phyloP scores from a whole-genome alignment of 1,284 basidiomycete genomes.

The Malassezia yamatoensis region DNA sequence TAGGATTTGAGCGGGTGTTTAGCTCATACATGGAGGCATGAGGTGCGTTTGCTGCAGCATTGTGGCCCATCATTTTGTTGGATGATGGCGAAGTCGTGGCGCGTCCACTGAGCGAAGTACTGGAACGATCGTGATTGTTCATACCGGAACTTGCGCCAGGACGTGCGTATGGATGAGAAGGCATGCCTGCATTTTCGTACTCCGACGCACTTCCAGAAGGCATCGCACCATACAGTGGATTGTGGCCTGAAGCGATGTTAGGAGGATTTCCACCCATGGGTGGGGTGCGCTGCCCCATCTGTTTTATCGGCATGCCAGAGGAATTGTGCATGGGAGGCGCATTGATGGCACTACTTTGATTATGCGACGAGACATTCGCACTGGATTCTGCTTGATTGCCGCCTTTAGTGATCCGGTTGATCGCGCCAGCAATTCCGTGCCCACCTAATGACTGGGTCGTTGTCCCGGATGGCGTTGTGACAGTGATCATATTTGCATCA shows the following conservation, averaged over 20 bases:
- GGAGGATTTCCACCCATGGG: not conserved
- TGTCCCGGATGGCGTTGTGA: constrained; percentile 82
- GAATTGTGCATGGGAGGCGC: not conserved
- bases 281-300: not conserved
- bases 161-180: not conserved
- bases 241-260: not conserved
- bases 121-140: not conserved
- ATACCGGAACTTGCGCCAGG: not conserved
- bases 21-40: not conserved
- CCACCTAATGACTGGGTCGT: constrained; percentile 54
- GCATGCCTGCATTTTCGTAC: constrained; percentile 4
- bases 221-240: constrained; percentile 1
- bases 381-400: not conserved
- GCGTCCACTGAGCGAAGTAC: not conserved
- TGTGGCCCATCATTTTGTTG: not conserved
- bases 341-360: not conserved
- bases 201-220: not conserved
- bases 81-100: not conserved
- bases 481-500: constrained; percentile 74
- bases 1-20: not conserved
- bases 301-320: not conserved
- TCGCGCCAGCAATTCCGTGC: constrained; percentile 38
- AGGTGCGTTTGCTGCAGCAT: constrained; percentile 14
- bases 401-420: constrained; percentile 36
- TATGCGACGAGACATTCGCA: not conserved